Evolutionary conservation across 176 grass and related monocot species (phyloP), one percentile per base, ranked within the genome.

Genomic region (Chloris gayana): DNA sequence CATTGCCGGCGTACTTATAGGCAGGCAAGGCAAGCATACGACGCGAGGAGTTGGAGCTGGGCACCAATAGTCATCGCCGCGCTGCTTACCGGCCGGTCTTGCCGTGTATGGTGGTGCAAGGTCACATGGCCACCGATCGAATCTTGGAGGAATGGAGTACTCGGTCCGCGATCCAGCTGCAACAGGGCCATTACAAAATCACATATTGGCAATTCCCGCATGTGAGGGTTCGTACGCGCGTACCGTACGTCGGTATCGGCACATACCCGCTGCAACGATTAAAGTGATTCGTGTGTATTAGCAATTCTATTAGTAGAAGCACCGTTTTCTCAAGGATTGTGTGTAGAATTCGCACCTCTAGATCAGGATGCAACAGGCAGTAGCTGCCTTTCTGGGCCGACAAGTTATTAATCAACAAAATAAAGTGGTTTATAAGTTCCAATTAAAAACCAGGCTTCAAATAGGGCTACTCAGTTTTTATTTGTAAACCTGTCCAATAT

Each of bases 111-210:
- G 44, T 34, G 76, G 64, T 68, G 10, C 15, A 5, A 46, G 38
- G 14, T 53, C 51, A 82, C 85, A 87, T 87, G 85, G 85, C 71
- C 67, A 87, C 78, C 39, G 85, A 80, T 49, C 8, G 70, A 86
- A 86, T 86, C 78, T 69, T 86, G 78, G 62, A 31, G 78, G 31
- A 81, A 81, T 69, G 70, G 71, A 75, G 78, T 67, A 46, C 57
- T 59, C 85, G 78, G 78, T 76, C 80, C 33, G 73, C 78, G 72
- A 39, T 64, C 71, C 64, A 78, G 75, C 64, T 64, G 60, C 29
- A 32, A 22, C 33, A 47, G 13, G 18, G 47, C 72, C n/a, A 76
- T 59, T 69, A 76, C 21, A 53, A 74, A 74, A 51, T 33, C 64
- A 39, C 64, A 37, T 61, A 42, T 75, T 39, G 62, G 7, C 41